Conservation (phyloP, 345 rosid genomes). For the Citrus glauca region DNA sequence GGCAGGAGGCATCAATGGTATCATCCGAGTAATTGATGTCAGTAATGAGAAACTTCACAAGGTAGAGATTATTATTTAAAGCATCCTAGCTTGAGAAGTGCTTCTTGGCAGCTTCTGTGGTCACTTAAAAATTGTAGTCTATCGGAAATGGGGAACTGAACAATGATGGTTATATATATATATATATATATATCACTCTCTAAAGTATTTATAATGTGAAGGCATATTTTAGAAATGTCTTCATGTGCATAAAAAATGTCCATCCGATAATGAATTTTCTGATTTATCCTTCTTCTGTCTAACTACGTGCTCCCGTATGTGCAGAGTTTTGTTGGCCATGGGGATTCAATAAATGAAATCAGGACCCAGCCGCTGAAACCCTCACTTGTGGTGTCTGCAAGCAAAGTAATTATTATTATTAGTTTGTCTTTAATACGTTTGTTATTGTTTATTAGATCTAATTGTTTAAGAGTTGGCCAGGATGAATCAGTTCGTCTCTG, state of each 20-base stretch:
- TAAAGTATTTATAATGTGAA: neutral
- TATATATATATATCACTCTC: no score
- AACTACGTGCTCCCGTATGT: conserved; percentile 3
- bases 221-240: neutral
- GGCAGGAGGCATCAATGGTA: conserved; percentile 91
- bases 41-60: conserved; percentile 75
- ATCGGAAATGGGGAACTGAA: neutral
- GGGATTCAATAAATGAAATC: conserved; percentile 92
- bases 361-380: conserved; percentile 89
- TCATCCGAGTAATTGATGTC: conserved; percentile 82
- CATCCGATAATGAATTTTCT: neutral
- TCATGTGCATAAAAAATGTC: neutral
- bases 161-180: neutral
- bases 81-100: neutral
- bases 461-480: conserved; percentile 35
- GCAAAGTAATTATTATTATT: conserved; percentile 55
- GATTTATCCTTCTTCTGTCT: neutral
- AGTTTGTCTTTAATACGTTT: neutral
- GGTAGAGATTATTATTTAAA: conserved; percentile 33
- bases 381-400: conserved; percentile 86
- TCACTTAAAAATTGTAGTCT: neutral
- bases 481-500: conserved; percentile 96
- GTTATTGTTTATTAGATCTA: conserved; percentile 12
- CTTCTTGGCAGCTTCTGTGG: neutral
- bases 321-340: conserved; percentile 98